Base-by-base conservation (phyloP, 805 yeast species). In the Barnettozyma salicaria region DNA sequence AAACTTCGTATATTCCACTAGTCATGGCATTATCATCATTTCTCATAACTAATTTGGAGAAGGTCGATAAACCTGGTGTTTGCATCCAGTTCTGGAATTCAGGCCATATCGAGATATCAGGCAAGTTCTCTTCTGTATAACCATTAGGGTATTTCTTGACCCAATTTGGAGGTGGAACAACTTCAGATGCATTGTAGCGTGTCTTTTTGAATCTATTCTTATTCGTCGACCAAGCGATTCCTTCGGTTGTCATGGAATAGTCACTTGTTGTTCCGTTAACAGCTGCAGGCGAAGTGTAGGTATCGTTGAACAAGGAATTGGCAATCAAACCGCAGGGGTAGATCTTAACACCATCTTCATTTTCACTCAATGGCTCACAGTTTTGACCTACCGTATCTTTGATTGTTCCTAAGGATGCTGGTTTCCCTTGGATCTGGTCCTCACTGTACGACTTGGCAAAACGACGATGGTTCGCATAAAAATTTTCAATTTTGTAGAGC, bases 391-490 rank as follows among this genome's bases (percentile, higher is more conserved):
- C 68, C 17, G 61, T 61, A 38, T 67, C 63, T 45, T 70, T 73
- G 18, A 90, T 64, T 27, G 62, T 68, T 23, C 58, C 61, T 17
- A 69, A 64, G 0, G 78, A 48, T 7, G 86, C 82, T 5, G 82
- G 80, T 21, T 74, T 56, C 9, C 98, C 98, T 37, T 76, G 74
- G 30, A 90, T 60, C 64, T 90, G 98, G 40, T 74, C 76, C 64
- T 87, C 85, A 61, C 88, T 89, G 59, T 77, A 87, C 18, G 95
- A 82, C 47, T 78, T 76, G 26, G 90, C 97, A 58, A 84, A 92
- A 52, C 95, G 85, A 52, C 98, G 78, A 63, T 90, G 98, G 59
- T 90, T 90, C 50, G 94, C 96, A 59, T 75, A 84, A 59, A 90
- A 92, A 55, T 87, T 87, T 37, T 96, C 88, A 50, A 90, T 63